phyloP scores from a whole-genome alignment of 2,329 filamentous ascomycete genomes.

The Xylariaceae sp. region DNA sequence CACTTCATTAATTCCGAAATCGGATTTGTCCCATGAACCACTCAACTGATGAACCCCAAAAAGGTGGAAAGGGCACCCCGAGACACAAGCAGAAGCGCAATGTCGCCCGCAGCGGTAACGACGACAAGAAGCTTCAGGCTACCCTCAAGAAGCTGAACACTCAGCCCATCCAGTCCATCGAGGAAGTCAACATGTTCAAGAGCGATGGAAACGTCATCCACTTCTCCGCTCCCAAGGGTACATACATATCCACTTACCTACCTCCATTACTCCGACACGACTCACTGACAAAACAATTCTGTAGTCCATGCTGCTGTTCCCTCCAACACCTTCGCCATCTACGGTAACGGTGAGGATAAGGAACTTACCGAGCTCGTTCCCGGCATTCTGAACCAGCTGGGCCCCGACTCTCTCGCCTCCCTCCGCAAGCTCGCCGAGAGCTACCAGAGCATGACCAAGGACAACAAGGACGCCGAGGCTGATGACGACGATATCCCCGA shows the following conservation, averaged over 20 bases:
- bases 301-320: conserved; percentile 94
- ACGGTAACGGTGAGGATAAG: conserved; percentile 98
- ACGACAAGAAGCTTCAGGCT: conserved; percentile 99
- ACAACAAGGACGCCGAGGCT: conserved; percentile 73
- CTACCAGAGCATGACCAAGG: conserved; percentile 99
- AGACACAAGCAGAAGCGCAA: conserved; percentile 98
- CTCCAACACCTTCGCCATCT: conserved; percentile 99
- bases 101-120: conserved; percentile 84
- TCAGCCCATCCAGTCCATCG: conserved; percentile 97
- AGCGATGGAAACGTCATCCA: conserved; percentile 99
- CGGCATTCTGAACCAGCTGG: conserved; percentile 98
- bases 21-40: conserved; percentile 6
- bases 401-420: conserved; percentile 93
- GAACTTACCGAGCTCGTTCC: conserved; percentile 99
- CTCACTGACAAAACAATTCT: neutral
- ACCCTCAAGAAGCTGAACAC: conserved; percentile 99
- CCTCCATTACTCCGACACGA: neutral
- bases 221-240: conserved; percentile 97
- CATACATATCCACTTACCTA: conserved; percentile 31
- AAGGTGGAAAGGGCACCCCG: conserved; percentile 94
- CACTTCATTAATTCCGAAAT: neutral
- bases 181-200: conserved; percentile 99
- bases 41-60: too few relatives aligned
- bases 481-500: conserved; percentile 95
- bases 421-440: conserved; percentile 98